These are phyloP conservation scores for Kuraishia hungarica DNA, from an alignment of 805 yeast genomes.

Conservation along the genomic window DNA sequence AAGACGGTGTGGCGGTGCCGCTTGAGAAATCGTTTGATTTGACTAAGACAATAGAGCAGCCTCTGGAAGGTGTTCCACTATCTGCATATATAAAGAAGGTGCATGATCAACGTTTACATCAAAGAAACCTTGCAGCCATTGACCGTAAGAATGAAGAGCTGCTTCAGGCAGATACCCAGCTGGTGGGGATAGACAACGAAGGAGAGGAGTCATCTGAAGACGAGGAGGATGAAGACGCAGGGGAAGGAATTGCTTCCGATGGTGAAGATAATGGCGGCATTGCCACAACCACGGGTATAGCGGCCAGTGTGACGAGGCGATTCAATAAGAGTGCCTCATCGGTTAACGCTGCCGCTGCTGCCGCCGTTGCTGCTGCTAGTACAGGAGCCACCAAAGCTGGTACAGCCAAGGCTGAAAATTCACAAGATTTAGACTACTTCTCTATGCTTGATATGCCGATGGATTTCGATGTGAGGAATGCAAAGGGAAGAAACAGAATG, in stretches of 20 bases:
- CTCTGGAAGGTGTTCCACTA: conserved; percentile 41
- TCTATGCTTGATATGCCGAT: conserved; percentile 34
- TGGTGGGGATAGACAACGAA: conserved; percentile 23
- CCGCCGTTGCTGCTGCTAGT: conserved; percentile 3
- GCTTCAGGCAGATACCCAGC: conserved; percentile 23
- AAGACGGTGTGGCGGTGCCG: conserved; percentile 58
- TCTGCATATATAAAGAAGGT: conserved; percentile 36
- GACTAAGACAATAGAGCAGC: conserved; percentile 36
- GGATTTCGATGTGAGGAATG: conserved; percentile 45
- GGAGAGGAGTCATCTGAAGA: conserved; percentile 14
- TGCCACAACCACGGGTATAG: conserved; percentile 6
- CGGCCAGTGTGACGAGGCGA: conserved; percentile 9
- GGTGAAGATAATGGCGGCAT: conserved; percentile 20
- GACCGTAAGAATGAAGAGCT: conserved; percentile 23
- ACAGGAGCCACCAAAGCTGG: background rate
- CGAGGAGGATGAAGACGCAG: conserved; percentile 13
- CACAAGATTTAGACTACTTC: conserved; percentile 20
- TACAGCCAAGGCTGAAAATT: conserved; percentile 7
- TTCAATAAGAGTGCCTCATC: background rate
- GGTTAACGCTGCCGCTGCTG: conserved; percentile 4
- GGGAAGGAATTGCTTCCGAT: conserved; percentile 21
- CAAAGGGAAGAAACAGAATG: conserved; percentile 48
- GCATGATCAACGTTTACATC: conserved; percentile 33
- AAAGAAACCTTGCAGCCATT: conserved; percentile 22
- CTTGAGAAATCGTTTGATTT: conserved; percentile 34